phyloP scores from a whole-genome alignment of 2,329 filamentous ascomycete species.

The Pseudocercospora eumusae region DNA sequence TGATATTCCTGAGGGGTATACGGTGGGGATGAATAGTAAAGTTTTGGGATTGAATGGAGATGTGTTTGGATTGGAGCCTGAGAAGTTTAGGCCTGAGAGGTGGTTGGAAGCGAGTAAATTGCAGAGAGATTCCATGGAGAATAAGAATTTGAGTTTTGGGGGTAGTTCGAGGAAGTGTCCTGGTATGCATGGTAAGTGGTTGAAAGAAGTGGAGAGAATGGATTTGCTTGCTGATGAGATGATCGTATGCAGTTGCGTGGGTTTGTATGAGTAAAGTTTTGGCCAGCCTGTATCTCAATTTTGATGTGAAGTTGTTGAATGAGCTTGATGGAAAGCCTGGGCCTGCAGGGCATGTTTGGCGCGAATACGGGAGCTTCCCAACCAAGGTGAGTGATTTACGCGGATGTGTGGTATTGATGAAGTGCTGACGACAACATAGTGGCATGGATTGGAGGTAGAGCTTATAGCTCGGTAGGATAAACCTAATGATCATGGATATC shows the following conservation, averaged over 20 bases:
- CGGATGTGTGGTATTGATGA: not conserved
- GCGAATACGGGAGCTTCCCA: constrained; percentile 11
- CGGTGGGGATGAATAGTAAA: constrained; percentile 24
- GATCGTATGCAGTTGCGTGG: constrained; percentile 9
- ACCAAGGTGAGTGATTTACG: constrained; percentile 4
- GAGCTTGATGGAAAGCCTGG: constrained; percentile 15
- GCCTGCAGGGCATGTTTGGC: constrained; percentile 12
- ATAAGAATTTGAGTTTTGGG: constrained; percentile 13
- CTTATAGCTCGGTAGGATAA: constrained; percentile 3
- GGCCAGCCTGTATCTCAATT: constrained; percentile 13
- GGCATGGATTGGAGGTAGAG: constrained; percentile 18
- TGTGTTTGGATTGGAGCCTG: not conserved
- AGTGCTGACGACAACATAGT: not conserved
- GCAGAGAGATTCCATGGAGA: constrained; percentile 11
- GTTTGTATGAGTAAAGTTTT: constrained; percentile 14
- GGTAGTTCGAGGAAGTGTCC: constrained; percentile 12
- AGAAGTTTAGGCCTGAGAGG: not conserved
- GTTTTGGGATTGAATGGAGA: constrained; percentile 5
- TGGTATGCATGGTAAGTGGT: constrained; percentile 14
- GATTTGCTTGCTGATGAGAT: too few relatives aligned
- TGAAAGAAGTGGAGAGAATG: too few relatives aligned
- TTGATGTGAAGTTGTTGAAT: constrained; percentile 13
- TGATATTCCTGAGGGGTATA: constrained; percentile 33
- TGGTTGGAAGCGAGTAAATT: constrained; percentile 6
- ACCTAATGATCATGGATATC: not conserved